Base-by-base conservation (phyloP, 176 grass and related monocot species). In the Eremochloa ophiuroides region DNA sequence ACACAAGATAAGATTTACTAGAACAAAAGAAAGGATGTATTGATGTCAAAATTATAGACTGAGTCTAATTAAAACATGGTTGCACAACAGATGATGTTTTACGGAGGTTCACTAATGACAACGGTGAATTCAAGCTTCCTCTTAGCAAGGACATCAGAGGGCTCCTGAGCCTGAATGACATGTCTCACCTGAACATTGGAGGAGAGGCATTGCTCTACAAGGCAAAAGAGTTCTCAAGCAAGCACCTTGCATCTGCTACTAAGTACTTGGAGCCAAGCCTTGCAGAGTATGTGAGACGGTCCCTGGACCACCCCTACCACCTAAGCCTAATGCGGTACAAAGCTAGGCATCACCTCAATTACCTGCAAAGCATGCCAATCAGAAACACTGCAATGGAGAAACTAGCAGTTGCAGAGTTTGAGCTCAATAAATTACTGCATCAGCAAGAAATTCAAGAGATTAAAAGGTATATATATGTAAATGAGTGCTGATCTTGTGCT, bases 251-350 rank as follows among this genome's bases (percentile, higher is more conserved):
- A 10, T 82, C 50, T n/a, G 84, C 46, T 22, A 58, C 83, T 3
- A 31, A 41, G 25, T 1, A 60, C 74, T 6, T 88, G 17, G 69
- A 75, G 2, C 85, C 87, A 18, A 76, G 80, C 59, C 61, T 76
- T 3, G 71, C 64, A 26, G 73, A 9, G 10, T 87, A 84, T 4
- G 78, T 95, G 66, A 83, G 43, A 12, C 85, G 86, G 13, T 65
- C 87, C 15, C 42, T 95, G 5, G 90, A 95, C 4, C 79, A 90
- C 69, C 90, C 93, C 3, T 90, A 92, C 76, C 90, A 95, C 77
- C 37, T 78, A 8, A 95, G 58, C 75, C 74, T 90, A 4, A 86
- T 26, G 76, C 82, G 46, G 7, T 95, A 82, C 74, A 93, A 90
- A 56, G 90, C 90, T 7, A 88, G 74, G 58, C 87, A 92, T 40